Evolutionary conservation across 139 green algal species (phyloP).

Genomic region (Tetradesmus obliquus): DNA sequence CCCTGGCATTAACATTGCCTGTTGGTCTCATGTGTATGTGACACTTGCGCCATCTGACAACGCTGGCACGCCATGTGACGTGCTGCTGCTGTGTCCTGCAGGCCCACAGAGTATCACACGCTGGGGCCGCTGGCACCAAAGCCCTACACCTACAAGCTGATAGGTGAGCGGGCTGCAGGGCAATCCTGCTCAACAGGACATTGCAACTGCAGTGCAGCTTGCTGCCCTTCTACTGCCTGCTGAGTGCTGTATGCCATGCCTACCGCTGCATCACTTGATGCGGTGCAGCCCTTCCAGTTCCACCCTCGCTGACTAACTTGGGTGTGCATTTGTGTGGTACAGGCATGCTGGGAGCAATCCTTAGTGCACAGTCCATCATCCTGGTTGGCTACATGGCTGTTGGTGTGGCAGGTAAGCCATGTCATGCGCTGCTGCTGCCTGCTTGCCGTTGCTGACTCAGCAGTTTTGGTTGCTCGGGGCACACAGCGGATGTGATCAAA

Average conservation of each 20-base stretch:
- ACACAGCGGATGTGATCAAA: too few relatives aligned
- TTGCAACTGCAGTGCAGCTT: background rate
- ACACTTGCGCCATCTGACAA: too few relatives aligned
- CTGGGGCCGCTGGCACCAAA: conserved; percentile 29
- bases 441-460: too few relatives aligned
- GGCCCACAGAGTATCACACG: conserved; percentile 21
- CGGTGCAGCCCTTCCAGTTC: too few relatives aligned
- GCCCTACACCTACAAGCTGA: conserved; percentile 45
- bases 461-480: too few relatives aligned
- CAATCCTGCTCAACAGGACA: background rate
- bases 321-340: background rate
- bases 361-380: conserved; percentile 54
- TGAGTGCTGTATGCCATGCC: too few relatives aligned
- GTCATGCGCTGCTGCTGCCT: background rate
- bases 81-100: background rate
- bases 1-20: too few relatives aligned
- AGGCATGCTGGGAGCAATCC: conserved; percentile 69
- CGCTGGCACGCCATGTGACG: background rate
- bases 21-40: too few relatives aligned
- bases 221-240: too few relatives aligned
- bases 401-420: conserved; percentile 36
- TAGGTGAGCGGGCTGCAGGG: background rate
- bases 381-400: conserved; percentile 68
- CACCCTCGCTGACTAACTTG: too few relatives aligned
- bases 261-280: too few relatives aligned